Evolutionary conservation across 225 moss, liverwort and hornwort genomes (phyloP).

Genomic region (Pseudoscleropodium purum): DNA sequence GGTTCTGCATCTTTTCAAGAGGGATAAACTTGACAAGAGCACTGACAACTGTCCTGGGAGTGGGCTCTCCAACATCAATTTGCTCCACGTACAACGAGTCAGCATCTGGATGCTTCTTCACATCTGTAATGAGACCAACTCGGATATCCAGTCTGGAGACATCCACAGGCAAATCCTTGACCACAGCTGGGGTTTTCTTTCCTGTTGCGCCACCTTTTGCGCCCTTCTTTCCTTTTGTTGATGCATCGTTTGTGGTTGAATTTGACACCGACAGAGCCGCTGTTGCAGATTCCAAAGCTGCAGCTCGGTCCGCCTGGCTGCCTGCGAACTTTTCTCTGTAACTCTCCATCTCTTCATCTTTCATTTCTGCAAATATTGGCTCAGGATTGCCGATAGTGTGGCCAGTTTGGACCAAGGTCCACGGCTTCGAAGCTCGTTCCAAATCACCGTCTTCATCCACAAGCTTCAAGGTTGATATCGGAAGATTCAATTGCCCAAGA

Average conservation of each 20-base stretch:
- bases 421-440: constrained; percentile 60
- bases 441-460: constrained; percentile 65
- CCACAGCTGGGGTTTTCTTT: constrained; percentile 22
- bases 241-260: constrained; percentile 21
- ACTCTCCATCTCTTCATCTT: constrained; percentile 66
- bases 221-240: constrained; percentile 43
- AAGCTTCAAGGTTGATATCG: constrained; percentile 47
- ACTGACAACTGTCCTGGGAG: constrained; percentile 46
- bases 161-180: constrained; percentile 50
- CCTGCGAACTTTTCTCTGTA: constrained; percentile 75
- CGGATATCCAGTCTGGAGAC: constrained; percentile 77
- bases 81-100: constrained; percentile 55
- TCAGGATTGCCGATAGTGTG: constrained; percentile 75
- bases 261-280: constrained; percentile 28
- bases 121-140: constrained; percentile 66
- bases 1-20: constrained; percentile 75
- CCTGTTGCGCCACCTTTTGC: constrained; percentile 13
- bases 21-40: constrained; percentile 80
- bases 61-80: constrained; percentile 52
- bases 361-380: constrained; percentile 83
- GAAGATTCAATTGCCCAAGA: constrained; percentile 62
- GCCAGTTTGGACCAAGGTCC: constrained; percentile 65
- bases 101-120: constrained; percentile 56
- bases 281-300: constrained; percentile 37
- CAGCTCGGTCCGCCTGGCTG: constrained; percentile 81